These are phyloP conservation scores for Myxozyma monticola DNA, from an alignment of 805 yeast species.

Conservation along the genomic window DNA sequence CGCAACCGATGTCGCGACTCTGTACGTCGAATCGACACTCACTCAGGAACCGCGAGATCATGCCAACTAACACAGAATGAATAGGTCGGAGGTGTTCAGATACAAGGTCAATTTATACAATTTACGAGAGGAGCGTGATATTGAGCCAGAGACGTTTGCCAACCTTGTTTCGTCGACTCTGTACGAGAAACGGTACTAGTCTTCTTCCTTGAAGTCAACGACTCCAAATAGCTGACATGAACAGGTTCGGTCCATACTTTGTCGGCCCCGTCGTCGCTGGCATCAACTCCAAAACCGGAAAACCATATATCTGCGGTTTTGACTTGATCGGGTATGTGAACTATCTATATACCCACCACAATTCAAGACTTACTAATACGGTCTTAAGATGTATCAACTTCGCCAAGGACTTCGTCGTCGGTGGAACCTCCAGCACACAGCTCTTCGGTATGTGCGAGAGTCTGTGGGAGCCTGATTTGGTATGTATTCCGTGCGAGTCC, in stretches of 20 bases:
- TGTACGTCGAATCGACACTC: slow-evolving; percentile 38
- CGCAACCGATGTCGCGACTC: slow-evolving; percentile 89
- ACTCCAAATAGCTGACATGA: too few relatives aligned
- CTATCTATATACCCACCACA: too few relatives aligned
- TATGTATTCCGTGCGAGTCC: background rate
- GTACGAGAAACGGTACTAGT: slow-evolving; percentile 74
- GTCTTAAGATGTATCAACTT: slow-evolving; percentile 69
- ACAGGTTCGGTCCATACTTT: slow-evolving; percentile 81
- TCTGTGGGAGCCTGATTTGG: slow-evolving; percentile 83
- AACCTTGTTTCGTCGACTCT: slow-evolving; percentile 86
- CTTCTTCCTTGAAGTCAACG: too few relatives aligned
- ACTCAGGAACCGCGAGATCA: background rate
- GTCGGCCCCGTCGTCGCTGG: slow-evolving; percentile 98
- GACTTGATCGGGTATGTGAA: slow-evolving; percentile 73
- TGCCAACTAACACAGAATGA: background rate
- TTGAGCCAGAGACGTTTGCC: slow-evolving; percentile 93
- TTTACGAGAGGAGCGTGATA: slow-evolving; percentile 83
- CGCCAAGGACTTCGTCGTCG: slow-evolving; percentile 90
- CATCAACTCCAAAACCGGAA: slow-evolving; percentile 71
- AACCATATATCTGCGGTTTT: slow-evolving; percentile 93
- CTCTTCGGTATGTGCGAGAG: slow-evolving; percentile 98
- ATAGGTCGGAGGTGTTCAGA: slow-evolving; percentile 66
- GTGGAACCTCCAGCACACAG: slow-evolving; percentile 97
- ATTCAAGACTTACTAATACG: background rate
- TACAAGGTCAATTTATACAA: slow-evolving; percentile 84